Percentiles rank a stretch among this genome's conserved stretches.
These are phyloP conservation scores for Nyctanthes arbortristis DNA, from an alignment of 257 asterid species.

Conservation along the genomic window DNA sequence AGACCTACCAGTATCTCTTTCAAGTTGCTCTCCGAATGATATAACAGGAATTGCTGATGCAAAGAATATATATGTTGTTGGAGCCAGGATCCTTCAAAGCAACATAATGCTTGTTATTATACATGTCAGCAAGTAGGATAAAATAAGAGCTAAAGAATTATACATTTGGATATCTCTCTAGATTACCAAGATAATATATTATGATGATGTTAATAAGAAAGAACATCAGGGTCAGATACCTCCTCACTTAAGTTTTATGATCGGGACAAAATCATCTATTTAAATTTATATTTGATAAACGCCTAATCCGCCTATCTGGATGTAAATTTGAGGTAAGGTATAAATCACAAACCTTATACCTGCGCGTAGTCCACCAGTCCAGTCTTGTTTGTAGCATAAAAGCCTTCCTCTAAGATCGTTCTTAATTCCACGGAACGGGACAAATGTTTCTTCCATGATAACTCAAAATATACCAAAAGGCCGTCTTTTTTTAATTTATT, in stretches of 20 bases:
- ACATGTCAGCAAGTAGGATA: neutral
- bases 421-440: constrained; percentile 90
- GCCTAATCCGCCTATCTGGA: constrained; percentile 2
- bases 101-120: constrained; percentile 6
- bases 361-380: constrained; percentile 77
- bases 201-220: neutral
- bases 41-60: too few relatives aligned
- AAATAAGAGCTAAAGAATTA: neutral
- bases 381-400: constrained; percentile 83
- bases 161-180: neutral
- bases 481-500: neutral
- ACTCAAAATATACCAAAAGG: constrained; percentile 18
- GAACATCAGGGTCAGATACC: constrained; percentile 14
- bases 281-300: neutral
- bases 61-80: too few relatives aligned
- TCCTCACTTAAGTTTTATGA: neutral
- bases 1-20: constrained; percentile 67
- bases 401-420: constrained; percentile 85
- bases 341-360: constrained; percentile 72
- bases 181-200: neutral
- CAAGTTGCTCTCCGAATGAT: constrained; percentile 92
- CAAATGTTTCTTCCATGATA: constrained; percentile 84
- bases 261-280: neutral
- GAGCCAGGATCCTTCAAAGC: too few relatives aligned
- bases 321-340: constrained; percentile 22